Base-by-base conservation (phyloP, 163 green algal genomes). In the Volvox carteri region DNA sequence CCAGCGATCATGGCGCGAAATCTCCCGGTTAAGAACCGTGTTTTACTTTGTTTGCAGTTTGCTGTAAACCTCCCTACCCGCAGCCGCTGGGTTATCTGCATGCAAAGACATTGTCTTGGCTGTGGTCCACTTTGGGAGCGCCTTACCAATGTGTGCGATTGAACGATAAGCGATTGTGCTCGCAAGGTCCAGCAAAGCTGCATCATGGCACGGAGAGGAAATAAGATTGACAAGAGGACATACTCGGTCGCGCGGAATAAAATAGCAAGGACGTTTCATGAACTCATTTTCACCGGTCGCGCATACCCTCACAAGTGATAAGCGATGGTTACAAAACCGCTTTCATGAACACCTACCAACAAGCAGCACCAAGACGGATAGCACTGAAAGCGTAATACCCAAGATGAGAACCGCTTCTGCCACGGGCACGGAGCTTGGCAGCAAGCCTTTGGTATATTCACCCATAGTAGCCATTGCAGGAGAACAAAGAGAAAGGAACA, bases 111-210 rank as follows among this genome's bases (percentile, higher is more conserved):
- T 65, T 25, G 16, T 60, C 16, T 12, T 60, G 50, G 50, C 50
- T 16, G 16, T 16, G 16, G 50, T 16, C 12, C 50, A 60, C 8
- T 23, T 75, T 75, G 21, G 4, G 3, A 48, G 39, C 16, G 19
- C 23, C 73, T 81, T 28, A 84, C 75, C 75, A 52, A 37, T 35
- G 42, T 84, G 42, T 46, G 73, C 46, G 11, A 81, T 65, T 41
- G 44, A 33, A 65, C 25, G 28, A 28, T 46, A 60, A 19, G 52
- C 30, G 48, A n/a, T 37, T n/a, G 1, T 68, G 30, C 75, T 48
- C 7, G n/a, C 16, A 11, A 84, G 48, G 12, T 84, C 37, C 33
- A 84, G 30, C 1, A 68, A 50, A 30, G 75, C 75, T 84, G 75
- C 75, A 84, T n/a, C n/a, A n/a, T n/a, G n/a, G n/a, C n/a, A n/a